Evolutionary conservation across 345 rosid species (phyloP).

Genomic region (Stellera chamaejasme): DNA sequence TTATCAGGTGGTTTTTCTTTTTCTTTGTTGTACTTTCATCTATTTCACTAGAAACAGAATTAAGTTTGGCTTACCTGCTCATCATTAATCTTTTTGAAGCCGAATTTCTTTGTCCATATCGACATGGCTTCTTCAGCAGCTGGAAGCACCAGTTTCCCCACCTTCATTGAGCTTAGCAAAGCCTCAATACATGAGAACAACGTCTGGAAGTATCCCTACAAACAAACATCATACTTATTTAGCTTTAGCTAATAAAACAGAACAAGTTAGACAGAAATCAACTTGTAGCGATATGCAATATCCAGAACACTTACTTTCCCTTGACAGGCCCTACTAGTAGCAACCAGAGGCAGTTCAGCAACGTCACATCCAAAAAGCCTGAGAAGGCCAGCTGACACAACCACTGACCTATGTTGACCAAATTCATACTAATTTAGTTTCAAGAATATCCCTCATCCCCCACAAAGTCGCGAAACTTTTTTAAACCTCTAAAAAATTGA

Average conservation of each 20-base stretch:
- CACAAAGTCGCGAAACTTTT: slow-evolving; percentile 1
- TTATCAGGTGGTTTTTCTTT: no score
- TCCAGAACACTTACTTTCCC: slow-evolving; percentile 59
- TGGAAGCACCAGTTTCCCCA: slow-evolving; percentile 84
- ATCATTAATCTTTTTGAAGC: slow-evolving; percentile 68
- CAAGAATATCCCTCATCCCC: not conserved
- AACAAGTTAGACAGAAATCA: not conserved
- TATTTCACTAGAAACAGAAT: not conserved
- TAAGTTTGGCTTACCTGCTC: slow-evolving; percentile 49
- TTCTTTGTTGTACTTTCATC: not conserved
- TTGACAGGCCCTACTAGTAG: slow-evolving; percentile 80
- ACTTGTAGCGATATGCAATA: slow-evolving; percentile 1
- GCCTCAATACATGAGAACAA: slow-evolving; percentile 77
- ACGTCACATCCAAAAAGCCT: slow-evolving; percentile 84
- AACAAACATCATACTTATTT: not conserved
- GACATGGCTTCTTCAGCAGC: slow-evolving; percentile 96
- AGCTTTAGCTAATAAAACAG: not conserved
- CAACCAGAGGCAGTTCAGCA: slow-evolving; percentile 98
- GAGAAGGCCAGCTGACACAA: slow-evolving; percentile 93
- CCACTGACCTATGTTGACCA: slow-evolving; percentile 43
- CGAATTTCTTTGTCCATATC: slow-evolving; percentile 88
- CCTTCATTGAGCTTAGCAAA: slow-evolving; percentile 60
- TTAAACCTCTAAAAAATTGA: no score
- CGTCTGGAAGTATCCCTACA: slow-evolving; percentile 89
- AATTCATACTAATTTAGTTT: not conserved